Evolutionary conservation across 106 monocot species (phyloP).

Genomic region (Acorus calamus): DNA sequence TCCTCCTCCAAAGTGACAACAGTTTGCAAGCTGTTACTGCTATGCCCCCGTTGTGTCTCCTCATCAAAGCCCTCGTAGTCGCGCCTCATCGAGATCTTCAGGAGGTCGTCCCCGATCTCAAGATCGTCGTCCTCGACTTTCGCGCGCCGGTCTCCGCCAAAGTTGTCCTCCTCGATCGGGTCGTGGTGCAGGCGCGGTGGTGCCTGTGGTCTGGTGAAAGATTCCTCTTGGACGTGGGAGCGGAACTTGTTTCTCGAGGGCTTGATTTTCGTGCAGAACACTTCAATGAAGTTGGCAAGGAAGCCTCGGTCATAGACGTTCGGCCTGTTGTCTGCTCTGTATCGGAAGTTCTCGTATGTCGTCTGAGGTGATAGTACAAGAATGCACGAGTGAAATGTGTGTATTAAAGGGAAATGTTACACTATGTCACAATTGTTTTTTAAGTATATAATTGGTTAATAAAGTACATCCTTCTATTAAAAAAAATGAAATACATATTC

Average conservation of each 20-base stretch:
- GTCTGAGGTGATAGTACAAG: conserved; percentile 32
- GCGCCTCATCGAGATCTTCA: conserved; percentile 66
- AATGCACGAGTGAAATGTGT: no score
- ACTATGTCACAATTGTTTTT: no score
- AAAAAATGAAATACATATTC: no score
- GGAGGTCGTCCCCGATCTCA: conserved; percentile 69
- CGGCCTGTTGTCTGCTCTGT: conserved; percentile 57
- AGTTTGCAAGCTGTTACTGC: conserved; percentile 14
- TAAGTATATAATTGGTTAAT: no score
- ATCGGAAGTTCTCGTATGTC: conserved; percentile 92
- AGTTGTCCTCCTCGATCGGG: conserved; percentile 32
- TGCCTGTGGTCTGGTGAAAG: conserved; percentile 1
- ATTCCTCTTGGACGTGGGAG: conserved; percentile 42
- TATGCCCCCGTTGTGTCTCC: conserved; percentile 18
- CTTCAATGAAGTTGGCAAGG: conserved; percentile 64
- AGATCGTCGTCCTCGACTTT: conserved; percentile 84
- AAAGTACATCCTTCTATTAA: no score
- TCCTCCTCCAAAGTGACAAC: not conserved
- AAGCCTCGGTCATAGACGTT: conserved; percentile 66
- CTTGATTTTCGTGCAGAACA: conserved; percentile 59
- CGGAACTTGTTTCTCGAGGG: conserved; percentile 67
- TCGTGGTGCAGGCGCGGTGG: conserved; percentile 10
- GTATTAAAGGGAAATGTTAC: no score
- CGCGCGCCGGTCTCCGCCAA: conserved; percentile 37
- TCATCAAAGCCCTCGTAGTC: conserved; percentile 45